Conservation (phyloP, 1,284 basidiomycete genomes). For the Porodaedalea pini region DNA sequence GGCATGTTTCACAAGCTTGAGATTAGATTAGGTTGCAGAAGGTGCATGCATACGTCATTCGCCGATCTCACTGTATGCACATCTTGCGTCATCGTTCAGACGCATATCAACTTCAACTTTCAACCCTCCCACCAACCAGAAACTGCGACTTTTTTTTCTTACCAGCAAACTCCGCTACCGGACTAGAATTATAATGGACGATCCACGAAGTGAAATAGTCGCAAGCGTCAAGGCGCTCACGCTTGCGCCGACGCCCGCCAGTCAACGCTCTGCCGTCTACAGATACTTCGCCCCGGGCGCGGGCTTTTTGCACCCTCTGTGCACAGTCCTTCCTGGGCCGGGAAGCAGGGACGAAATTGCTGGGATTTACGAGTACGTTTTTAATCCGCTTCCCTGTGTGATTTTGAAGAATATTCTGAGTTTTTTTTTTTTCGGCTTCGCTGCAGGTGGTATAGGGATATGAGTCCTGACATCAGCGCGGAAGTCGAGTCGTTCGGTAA, state of each 20-base stretch:
- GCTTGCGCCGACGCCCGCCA: conserved; percentile 43
- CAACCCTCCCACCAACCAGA: not conserved
- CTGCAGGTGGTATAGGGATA: conserved; percentile 55
- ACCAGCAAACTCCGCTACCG: no score
- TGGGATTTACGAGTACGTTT: conserved; percentile 48
- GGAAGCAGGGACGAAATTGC: conserved; percentile 48
- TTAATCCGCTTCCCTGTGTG: not conserved
- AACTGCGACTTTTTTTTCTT: no score
- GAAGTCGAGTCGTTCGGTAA: conserved; percentile 42
- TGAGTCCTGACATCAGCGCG: conserved; percentile 47
- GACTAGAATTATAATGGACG: conserved; percentile 42
- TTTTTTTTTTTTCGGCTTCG: not conserved
- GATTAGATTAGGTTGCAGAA: no score
- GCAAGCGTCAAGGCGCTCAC: conserved; percentile 43
- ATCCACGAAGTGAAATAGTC: conserved; percentile 48
- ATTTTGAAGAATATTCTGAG: no score
- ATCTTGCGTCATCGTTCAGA: no score
- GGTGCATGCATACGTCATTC: no score
- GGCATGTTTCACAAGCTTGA: no score
- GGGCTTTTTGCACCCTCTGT: conserved; percentile 53
- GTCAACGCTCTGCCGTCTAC: conserved; percentile 44
- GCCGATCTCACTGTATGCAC: no score
- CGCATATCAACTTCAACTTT: no score
- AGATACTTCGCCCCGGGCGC: conserved; percentile 50
- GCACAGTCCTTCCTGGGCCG: conserved; percentile 40